Evolutionary conservation across 768 basidiomycete genomes (phyloP).

Genomic region (Pholiota conissans): DNA sequence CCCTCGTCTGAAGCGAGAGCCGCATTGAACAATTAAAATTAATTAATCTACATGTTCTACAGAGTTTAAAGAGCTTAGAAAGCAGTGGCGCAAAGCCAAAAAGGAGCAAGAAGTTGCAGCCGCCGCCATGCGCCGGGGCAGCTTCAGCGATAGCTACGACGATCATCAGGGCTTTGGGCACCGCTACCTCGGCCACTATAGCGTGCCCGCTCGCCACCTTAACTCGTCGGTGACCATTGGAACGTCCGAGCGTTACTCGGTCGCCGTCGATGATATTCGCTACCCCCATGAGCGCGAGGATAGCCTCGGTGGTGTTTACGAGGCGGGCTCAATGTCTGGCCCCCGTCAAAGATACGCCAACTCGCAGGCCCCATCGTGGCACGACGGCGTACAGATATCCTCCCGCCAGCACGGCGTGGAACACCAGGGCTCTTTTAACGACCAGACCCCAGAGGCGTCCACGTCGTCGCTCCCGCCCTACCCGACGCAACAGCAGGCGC

Average conservation of each 20-base stretch:
- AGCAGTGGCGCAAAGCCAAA: constrained; percentile 93
- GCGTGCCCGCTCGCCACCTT: constrained; percentile 27
- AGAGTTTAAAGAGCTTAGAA: constrained; percentile 99
- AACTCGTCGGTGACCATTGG: constrained; percentile 30
- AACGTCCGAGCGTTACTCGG: constrained; percentile 27
- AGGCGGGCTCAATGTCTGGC: constrained; percentile 14
- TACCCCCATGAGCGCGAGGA: constrained; percentile 35
- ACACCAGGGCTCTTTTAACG: constrained; percentile 8
- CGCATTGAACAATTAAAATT: constrained; percentile 11
- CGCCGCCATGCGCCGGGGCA: constrained; percentile 32
- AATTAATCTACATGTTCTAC: constrained; percentile 20
- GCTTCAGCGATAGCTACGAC: constrained; percentile 33
- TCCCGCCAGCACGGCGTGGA: constrained; percentile 12
- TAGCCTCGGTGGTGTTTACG: constrained; percentile 24
- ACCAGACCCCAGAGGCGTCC: constrained; percentile 17
- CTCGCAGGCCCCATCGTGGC: constrained; percentile 35
- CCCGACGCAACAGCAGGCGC: constrained; percentile 20
- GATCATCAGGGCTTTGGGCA: constrained; percentile 25
- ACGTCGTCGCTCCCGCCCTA: constrained; percentile 26
- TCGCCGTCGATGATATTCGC: constrained; percentile 31
- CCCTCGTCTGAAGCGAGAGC: constrained; percentile 12
- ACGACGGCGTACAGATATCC: constrained; percentile 21
- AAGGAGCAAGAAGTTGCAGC: constrained; percentile 57
- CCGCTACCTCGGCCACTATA: constrained; percentile 28
- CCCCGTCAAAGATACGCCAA: constrained; percentile 31